Evolutionary conservation across 2,329 filamentous ascomycete genomes (phyloP).

Genomic region (Bipolaris oryzae): DNA sequence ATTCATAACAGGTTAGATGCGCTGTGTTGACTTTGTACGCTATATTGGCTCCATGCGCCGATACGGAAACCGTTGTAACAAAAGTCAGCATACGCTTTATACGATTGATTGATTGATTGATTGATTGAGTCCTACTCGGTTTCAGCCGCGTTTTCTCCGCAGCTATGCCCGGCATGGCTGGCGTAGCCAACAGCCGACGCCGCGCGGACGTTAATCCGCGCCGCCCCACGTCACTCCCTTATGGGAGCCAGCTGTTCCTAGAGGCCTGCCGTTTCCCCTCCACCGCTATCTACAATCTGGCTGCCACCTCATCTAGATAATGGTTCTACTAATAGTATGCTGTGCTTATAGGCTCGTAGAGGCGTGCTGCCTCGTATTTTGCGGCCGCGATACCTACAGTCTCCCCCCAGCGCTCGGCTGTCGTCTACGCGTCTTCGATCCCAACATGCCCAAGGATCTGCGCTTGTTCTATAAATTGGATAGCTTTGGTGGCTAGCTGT

Average conservation of each 20-base stretch:
- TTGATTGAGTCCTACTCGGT: too few relatives aligned
- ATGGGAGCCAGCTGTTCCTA: neutral
- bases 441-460: slow-evolving; percentile 26
- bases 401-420: slow-evolving; percentile 18
- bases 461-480: slow-evolving; percentile 24
- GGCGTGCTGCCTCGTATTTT: slow-evolving; percentile 17
- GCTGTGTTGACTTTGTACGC: too few relatives aligned
- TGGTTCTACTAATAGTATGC: neutral
- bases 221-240: neutral
- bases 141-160: neutral
- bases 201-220: slow-evolving; percentile 1
- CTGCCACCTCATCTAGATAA: neutral
- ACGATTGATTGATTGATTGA: too few relatives aligned
- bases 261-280: neutral
- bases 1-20: too few relatives aligned
- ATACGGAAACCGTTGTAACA: too few relatives aligned
- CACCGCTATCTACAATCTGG: slow-evolving; percentile 1
- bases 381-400: slow-evolving; percentile 20
- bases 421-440: slow-evolving; percentile 12
- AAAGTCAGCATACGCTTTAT: too few relatives aligned
- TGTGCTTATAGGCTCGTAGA: slow-evolving; percentile 20
- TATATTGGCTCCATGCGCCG: too few relatives aligned
- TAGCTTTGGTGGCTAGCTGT: slow-evolving; percentile 24
- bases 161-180: neutral
- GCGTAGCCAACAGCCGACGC: neutral